Evolutionary conservation across 257 asterid genomes (phyloP).

Genomic region (Orobanche coerulescens): DNA sequence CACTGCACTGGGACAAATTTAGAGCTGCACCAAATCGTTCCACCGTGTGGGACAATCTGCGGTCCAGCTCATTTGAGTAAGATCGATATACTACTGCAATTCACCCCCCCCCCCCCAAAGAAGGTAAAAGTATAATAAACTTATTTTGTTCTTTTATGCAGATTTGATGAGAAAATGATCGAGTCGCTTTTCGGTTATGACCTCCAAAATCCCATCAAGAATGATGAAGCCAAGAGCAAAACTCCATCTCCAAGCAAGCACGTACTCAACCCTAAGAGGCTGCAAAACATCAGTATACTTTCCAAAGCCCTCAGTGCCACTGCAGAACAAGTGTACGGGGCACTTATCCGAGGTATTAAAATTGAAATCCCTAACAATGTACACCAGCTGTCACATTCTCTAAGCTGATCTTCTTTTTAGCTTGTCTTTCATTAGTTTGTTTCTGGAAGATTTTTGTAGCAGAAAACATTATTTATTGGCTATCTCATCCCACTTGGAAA

Average conservation of each 20-base stretch:
- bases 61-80: conserved; percentile 76
- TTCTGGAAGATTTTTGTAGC: not conserved
- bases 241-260: conserved; percentile 73
- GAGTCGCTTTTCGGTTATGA: conserved; percentile 68
- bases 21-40: conserved; percentile 64
- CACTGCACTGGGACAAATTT: conserved; percentile 83
- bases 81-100: conserved; percentile 2
- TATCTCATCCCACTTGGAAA: too few relatives aligned
- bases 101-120: too few relatives aligned
- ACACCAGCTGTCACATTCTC: not conserved
- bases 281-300: conserved; percentile 66
- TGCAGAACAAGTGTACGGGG: conserved; percentile 55
- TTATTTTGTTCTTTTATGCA: conserved; percentile 25
- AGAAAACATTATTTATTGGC: too few relatives aligned
- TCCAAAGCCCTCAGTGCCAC: conserved; percentile 59
- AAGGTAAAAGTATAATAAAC: too few relatives aligned
- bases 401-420: not conserved
- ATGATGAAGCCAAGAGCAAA: too few relatives aligned
- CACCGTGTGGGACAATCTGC: conserved; percentile 75
- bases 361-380: not conserved
- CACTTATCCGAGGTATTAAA: conserved; percentile 43
- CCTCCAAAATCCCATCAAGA: conserved; percentile 45
- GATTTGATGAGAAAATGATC: conserved; percentile 75
- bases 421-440: too few relatives aligned
- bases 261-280: conserved; percentile 64